Evolutionary conservation across 2,329 filamentous ascomycete genomes (phyloP), one percentile per base, ranked within the genome.

Genomic region (Ophiostoma fasciatum): DNA sequence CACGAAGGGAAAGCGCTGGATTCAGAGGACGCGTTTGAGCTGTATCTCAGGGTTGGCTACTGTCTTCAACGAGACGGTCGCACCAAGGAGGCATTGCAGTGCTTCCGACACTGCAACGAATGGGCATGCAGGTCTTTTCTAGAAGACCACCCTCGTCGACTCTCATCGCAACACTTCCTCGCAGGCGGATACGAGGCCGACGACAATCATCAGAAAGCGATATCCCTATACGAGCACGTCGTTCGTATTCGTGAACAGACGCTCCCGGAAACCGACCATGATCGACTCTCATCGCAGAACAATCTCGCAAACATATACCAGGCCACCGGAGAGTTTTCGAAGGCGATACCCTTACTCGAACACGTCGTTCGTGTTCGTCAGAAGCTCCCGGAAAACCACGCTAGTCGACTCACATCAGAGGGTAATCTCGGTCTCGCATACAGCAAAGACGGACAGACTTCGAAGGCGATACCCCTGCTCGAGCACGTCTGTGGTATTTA

Each of bases 41-140:
- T 55, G 4, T 40, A 25, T 28, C 36, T 39, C 15, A 12, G 11
- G 14, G 42, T 51, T 27, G 50, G 49, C 12, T 10, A 8, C 11
- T 50, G 45, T 28, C 40, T 55, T 20, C 9, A 30, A 28, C 9
- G 6, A 2, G 49, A 52, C 33, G 40, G 48, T 33, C 41, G 43
- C 31, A 34, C 38, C 23, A 40, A 41, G 19, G 43, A 47, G 28
- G 38, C 39, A 26, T 14, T 39, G 8, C 17, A 18, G 23, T 29
- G 20, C 31, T 34, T 41, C 9, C 35, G 42, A 38, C 28, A 44
- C 31, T 19, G 11, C 21, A 14, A 10, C 14, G 21, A 28, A 29
- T 38, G 18, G 34, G 22, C 31, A 23, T 36, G 25, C 21, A 14
- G 17, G 13, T 32, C 38, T 23, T 14, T 40, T 4, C 8, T 36